A percentile compares a stretch with the other conserved stretches of the same genome.
phyloP scores from a whole-genome alignment of 2,329 filamentous ascomycete genomes.

The Bipolaris oryzae region DNA sequence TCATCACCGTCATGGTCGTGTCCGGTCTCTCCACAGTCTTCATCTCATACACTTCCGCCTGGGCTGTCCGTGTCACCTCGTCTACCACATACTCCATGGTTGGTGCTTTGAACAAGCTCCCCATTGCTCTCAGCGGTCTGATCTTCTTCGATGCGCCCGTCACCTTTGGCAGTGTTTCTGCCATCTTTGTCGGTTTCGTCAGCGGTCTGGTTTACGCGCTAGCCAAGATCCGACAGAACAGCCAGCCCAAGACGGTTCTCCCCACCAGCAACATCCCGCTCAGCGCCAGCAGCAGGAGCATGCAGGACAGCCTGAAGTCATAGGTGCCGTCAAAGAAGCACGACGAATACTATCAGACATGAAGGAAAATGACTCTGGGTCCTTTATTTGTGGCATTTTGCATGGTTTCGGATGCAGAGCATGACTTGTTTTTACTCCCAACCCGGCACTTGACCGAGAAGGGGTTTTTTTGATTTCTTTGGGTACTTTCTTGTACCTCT shows the following conservation, averaged over 20 bases:
- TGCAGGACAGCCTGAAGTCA: slow-evolving; percentile 77
- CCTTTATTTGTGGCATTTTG: slow-evolving; percentile 14
- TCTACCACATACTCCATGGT: slow-evolving; percentile 99
- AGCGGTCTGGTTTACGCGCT: slow-evolving; percentile 90
- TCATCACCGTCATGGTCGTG: slow-evolving; percentile 89
- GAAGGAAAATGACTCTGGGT: slow-evolving; percentile 20
- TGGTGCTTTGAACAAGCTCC: slow-evolving; percentile 95
- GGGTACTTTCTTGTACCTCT: slow-evolving; percentile 27
- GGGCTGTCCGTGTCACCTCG: slow-evolving; percentile 96
- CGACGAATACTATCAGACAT: slow-evolving; percentile 16
- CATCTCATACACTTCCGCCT: slow-evolving; percentile 99
- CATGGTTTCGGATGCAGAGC: slow-evolving; percentile 30
- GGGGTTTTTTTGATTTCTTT: slow-evolving; percentile 25
- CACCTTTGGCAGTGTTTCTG: slow-evolving; percentile 88
- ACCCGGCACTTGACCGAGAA: slow-evolving; percentile 5
- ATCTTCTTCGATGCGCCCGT: slow-evolving; percentile 95
- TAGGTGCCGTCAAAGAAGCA: slow-evolving; percentile 16
- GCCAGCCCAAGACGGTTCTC: slow-evolving; percentile 68
- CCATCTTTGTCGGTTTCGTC: slow-evolving; percentile 88
- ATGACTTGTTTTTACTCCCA: slow-evolving; percentile 10
- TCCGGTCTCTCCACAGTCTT: slow-evolving; percentile 93
- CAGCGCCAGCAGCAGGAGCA: slow-evolving; percentile 91
- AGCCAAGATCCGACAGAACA: slow-evolving; percentile 81
- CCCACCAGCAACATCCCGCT: slow-evolving; percentile 71
- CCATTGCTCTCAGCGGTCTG: slow-evolving; percentile 88